Percentiles rank a stretch among this genome's conserved stretches.
These are phyloP conservation scores for Ceratobasidium sp. DNA, from an alignment of 1,284 basidiomycete species.

Conservation along the genomic window DNA sequence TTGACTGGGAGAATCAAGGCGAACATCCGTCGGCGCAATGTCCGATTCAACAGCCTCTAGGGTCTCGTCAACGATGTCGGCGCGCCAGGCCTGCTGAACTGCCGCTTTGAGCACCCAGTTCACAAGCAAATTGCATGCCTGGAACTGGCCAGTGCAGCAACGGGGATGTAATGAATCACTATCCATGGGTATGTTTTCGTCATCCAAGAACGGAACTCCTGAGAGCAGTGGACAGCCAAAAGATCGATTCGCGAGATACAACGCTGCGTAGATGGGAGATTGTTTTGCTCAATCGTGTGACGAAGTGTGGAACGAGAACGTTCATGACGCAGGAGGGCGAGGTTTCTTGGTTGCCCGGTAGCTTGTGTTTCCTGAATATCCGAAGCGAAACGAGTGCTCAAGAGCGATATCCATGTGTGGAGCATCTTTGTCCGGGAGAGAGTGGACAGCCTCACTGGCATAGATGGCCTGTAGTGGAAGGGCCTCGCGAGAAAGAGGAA, in stretches of 20 bases:
- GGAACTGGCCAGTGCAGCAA: constrained; percentile 51
- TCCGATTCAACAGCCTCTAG: background rate
- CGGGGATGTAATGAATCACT: constrained; percentile 50
- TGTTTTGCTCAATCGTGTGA: constrained; percentile 45
- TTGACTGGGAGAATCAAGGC: background rate
- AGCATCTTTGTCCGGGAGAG: background rate
- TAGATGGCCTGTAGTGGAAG: constrained; percentile 40
- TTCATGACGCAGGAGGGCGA: background rate
- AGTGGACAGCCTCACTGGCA: background rate
- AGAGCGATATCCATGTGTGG: constrained; percentile 48
- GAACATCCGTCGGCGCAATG: background rate
- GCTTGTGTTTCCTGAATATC: constrained; percentile 48
- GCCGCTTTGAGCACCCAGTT: constrained; percentile 55
- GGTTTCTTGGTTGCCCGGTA: background rate
- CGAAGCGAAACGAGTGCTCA: constrained; percentile 53
- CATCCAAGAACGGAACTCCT: constrained; percentile 57
- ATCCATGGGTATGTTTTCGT: constrained; percentile 50
- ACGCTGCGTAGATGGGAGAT: constrained; percentile 1
- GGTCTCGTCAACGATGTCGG: constrained; percentile 52
- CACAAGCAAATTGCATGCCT: constrained; percentile 57
- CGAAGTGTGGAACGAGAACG: constrained; percentile 57
- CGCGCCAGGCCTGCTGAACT: constrained; percentile 54
- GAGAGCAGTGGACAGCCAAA: constrained; percentile 58
- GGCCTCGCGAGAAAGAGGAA: constrained; percentile 5
- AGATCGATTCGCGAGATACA: constrained; percentile 56